Evolutionary conservation across 768 basidiomycete species (phyloP).

Genomic region (Cystobasidium onofrii): DNA sequence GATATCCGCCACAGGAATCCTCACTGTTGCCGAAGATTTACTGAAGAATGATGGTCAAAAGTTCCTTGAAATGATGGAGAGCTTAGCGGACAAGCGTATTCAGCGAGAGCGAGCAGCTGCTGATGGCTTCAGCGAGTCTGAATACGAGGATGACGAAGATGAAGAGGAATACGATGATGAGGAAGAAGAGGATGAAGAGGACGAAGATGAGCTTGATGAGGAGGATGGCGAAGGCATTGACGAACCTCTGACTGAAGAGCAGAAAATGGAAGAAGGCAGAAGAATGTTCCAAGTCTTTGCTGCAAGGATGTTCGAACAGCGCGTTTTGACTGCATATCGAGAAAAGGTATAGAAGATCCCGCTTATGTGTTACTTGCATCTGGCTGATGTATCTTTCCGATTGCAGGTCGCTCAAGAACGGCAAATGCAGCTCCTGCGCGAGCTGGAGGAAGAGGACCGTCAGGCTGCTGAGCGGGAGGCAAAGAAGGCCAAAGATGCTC

Average conservation of each 20-base stretch:
- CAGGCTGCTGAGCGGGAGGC: constrained; percentile 74
- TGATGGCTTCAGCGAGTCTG: constrained; percentile 56
- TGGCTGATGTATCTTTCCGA: neutral
- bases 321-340: constrained; percentile 89
- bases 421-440: constrained; percentile 81
- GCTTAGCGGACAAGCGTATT: constrained; percentile 87
- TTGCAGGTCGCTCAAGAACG: constrained; percentile 93
- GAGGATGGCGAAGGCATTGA: constrained; percentile 48
- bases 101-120: constrained; percentile 60
- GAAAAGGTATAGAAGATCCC: constrained; percentile 49
- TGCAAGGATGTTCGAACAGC: constrained; percentile 98
- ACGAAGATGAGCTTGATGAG: constrained; percentile 53
- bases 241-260: constrained; percentile 80
- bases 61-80: constrained; percentile 99
- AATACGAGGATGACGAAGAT: constrained; percentile 58
- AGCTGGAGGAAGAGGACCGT: constrained; percentile 93
- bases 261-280: constrained; percentile 98
- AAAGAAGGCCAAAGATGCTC: constrained; percentile 84
- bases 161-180: constrained; percentile 57
- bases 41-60: constrained; percentile 97
- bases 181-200: constrained; percentile 60
- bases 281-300: constrained; percentile 99
- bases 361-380: neutral
- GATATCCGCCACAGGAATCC: constrained; percentile 69
- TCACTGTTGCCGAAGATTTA: constrained; percentile 96